Base-by-base conservation (phyloP, 2,329 filamentous ascomycete genomes). In the Capronia epimyces region DNA sequence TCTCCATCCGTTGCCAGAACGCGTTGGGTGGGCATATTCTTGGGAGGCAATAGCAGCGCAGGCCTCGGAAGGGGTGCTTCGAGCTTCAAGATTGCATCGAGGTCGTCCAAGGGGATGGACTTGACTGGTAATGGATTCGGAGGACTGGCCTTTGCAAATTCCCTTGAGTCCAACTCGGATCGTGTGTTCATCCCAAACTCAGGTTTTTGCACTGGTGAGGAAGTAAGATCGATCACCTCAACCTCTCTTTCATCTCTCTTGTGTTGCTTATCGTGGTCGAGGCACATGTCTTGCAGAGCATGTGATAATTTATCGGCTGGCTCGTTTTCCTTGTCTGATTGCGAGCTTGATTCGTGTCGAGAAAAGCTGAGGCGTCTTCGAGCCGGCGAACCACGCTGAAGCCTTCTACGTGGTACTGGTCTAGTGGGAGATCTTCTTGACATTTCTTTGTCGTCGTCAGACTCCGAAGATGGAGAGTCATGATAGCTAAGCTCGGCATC, bases 261-360 rank as follows among this genome's bases (percentile, higher is more conserved):
- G 15, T 25, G 3, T 37, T 52, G 36, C 16, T 58, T 55, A 50
- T 63, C 58, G 12, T 65, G 57, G 25, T 64, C 62, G 50, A 43
- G 69, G 64, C 10, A 70, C 67, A 62, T 69, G 64, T 56, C 70
- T 67, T 43, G 66, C 67, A 52, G 70, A 65, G 46, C 51, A 13
- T 55, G 48, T 7, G 37, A 34, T 4, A 57, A 49, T 13, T 15
- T 22, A 25, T 51, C 21, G 15, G 36, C 55, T 8, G 32, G 16
- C 36, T 53, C 45, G 20, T 55, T 55, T n/a, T 56, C 55, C 10
- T 52, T 60, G 41, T 57, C 56, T 12, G 58, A 57, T 16, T 62
- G 60, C 18, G 63, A 61, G 21, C 62, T 60, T 18, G 63, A 60
- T 5, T 63, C 59, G 21, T 54, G 47, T 12, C 48, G 40, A n/a